A percentile compares a stretch with the other conserved stretches of the same genome.
Evolutionary conservation across 345 rosid species (phyloP).

Genomic region (Eucalyptus curtisii): DNA sequence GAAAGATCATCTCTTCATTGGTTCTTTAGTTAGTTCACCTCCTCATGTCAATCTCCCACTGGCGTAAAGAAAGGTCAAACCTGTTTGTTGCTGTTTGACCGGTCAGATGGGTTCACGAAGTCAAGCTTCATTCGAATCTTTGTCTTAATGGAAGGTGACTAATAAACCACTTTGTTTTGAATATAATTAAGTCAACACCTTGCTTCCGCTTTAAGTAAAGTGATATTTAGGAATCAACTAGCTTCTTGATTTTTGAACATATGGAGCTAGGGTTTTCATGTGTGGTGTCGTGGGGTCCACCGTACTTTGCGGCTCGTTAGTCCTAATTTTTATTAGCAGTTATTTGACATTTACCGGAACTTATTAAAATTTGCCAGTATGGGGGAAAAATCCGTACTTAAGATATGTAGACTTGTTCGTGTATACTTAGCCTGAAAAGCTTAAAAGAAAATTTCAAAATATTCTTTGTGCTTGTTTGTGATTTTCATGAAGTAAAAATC

Average conservation of each 20-base stretch:
- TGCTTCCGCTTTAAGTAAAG: neutral
- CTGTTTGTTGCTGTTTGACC: neutral
- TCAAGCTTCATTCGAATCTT: neutral
- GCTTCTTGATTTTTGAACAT: neutral
- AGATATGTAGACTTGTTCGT: neutral
- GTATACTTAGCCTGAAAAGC: neutral
- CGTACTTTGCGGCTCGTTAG: neutral
- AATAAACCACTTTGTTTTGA: neutral
- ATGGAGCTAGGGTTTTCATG: neutral
- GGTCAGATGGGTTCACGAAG: neutral
- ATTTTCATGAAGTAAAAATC: too few relatives aligned
- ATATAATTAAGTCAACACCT: too few relatives aligned
- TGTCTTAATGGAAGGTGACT: neutral
- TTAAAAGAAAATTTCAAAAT: too few relatives aligned
- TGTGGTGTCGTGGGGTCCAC: neutral
- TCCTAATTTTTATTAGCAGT: too few relatives aligned
- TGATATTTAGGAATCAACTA: neutral
- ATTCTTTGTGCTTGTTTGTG: too few relatives aligned
- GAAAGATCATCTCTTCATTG: neutral
- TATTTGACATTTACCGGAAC: too few relatives aligned
- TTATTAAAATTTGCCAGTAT: neutral
- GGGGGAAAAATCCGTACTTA: neutral
- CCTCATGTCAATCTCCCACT: neutral
- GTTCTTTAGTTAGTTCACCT: neutral
- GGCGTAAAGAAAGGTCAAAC: neutral